Percentiles rank a stretch among this genome's conserved stretches.
These are phyloP conservation scores for Cylindrodendrum hubeiense DNA, from an alignment of 2,329 filamentous ascomycete genomes.

Conservation along the genomic window DNA sequence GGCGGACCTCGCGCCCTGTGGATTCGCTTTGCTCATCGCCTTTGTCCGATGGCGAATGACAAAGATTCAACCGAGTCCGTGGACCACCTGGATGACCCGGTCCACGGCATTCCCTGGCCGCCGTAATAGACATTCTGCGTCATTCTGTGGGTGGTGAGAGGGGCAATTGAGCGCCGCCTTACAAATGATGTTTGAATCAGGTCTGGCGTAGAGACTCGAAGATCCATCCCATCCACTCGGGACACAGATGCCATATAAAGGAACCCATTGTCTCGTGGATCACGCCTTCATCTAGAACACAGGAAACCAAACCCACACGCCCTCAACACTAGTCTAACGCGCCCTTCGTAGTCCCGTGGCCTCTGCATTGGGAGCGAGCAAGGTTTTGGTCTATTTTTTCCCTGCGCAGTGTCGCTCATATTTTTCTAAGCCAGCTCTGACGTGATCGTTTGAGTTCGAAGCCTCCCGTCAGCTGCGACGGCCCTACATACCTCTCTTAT, in stretches of 20 bases:
- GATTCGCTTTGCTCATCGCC: background rate
- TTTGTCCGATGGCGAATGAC: constrained; percentile 3
- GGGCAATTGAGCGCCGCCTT: constrained; percentile 1
- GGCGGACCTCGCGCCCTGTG: background rate
- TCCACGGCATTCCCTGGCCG: background rate
- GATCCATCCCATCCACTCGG: constrained; percentile 2
- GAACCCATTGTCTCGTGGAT: background rate
- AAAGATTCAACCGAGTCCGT: background rate
- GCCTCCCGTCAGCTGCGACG: background rate
- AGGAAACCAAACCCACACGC: background rate
- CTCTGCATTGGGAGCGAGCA: background rate
- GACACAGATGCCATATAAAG: constrained; percentile 18
- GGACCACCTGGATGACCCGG: background rate
- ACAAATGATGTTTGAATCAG: constrained; percentile 1
- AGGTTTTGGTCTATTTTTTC: background rate
- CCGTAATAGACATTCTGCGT: background rate
- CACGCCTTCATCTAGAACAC: background rate
- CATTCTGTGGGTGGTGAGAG: background rate
- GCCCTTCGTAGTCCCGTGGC: background rate
- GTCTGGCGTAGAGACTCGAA: background rate
- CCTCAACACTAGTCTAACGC: constrained; percentile 8
- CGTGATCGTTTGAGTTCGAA: constrained; percentile 29
- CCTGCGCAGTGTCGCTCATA: background rate
- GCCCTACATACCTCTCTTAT: constrained; percentile 3
- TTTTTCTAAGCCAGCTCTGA: constrained; percentile 28